Percentiles rank a stretch among this genome's conserved stretches.
Evolutionary conservation across 2,329 filamentous ascomycete genomes (phyloP).

Genomic region (Botryotinia calthae): DNA sequence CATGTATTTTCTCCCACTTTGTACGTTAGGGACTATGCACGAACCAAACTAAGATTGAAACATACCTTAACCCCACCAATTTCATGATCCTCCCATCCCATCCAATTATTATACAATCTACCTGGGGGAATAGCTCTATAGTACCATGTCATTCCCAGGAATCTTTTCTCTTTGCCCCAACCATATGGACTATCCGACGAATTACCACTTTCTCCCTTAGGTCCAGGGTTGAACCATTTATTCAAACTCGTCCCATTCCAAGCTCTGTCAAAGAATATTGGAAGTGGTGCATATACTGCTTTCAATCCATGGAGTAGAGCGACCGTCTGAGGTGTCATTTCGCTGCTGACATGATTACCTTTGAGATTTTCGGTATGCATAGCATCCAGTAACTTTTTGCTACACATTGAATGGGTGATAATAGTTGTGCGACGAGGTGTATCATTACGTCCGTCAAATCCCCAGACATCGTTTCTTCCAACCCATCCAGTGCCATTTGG

Average conservation of each 20-base stretch:
- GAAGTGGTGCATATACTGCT: constrained; percentile 74
- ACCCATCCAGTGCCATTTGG: constrained; percentile 71
- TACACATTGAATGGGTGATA: constrained; percentile 72
- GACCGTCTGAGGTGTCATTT: constrained; percentile 74
- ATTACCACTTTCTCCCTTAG: constrained; percentile 53
- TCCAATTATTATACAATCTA: constrained; percentile 61
- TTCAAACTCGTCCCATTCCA: constrained; percentile 58
- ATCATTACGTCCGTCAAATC: constrained; percentile 48
- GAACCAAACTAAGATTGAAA: background rate
- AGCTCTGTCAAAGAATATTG: constrained; percentile 74
- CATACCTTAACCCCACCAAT: constrained; percentile 48
- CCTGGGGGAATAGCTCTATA: constrained; percentile 57
- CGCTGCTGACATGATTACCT: constrained; percentile 73
- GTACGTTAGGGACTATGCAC: background rate
- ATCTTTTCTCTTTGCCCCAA: constrained; percentile 57
- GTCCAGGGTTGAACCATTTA: constrained; percentile 60
- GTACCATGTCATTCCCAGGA: constrained; percentile 60
- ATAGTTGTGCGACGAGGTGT: constrained; percentile 64
- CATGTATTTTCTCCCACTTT: constrained; percentile 55
- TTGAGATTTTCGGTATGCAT: constrained; percentile 76
- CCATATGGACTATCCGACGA: constrained; percentile 53
- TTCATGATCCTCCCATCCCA: constrained; percentile 56
- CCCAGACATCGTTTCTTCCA: constrained; percentile 56
- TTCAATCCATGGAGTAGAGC: constrained; percentile 77
- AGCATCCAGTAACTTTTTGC: constrained; percentile 66